Conservation (phyloP, 2,329 filamentous ascomycete species). For the Knufia fluminis region DNA sequence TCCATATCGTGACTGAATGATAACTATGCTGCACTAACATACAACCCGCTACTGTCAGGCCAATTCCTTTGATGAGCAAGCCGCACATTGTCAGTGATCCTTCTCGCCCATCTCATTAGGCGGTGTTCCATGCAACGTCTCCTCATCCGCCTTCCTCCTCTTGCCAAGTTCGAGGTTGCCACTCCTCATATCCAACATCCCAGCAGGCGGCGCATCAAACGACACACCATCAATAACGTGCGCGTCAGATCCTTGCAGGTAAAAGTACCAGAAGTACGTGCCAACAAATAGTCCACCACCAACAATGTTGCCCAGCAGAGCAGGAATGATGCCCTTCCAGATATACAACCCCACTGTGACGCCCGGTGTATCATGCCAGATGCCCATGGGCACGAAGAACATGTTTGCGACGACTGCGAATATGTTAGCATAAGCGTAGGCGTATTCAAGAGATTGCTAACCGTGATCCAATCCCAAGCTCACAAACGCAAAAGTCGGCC, state of each 20-base stretch:
- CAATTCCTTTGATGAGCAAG: no score
- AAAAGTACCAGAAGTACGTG: slow-evolving; percentile 42
- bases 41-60: no score
- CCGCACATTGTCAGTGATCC: no score
- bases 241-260: slow-evolving; percentile 26
- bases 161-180: not conserved
- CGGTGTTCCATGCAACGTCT: not conserved
- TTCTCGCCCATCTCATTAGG: no score
- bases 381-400: slow-evolving; percentile 45
- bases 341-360: slow-evolving; percentile 43
- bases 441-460: not conserved
- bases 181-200: not conserved
- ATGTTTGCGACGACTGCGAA: slow-evolving; percentile 33
- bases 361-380: slow-evolving; percentile 36
- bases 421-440: not conserved
- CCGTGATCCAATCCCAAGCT: not conserved
- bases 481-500: slow-evolving; percentile 37
- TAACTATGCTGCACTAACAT: no score
- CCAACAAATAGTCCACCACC: slow-evolving; percentile 47
- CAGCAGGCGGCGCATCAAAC: not conserved
- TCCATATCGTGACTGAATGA: no score
- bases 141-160: not conserved
- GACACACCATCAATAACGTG: slow-evolving; percentile 3
- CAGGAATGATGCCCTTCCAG: slow-evolving; percentile 50
- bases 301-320: slow-evolving; percentile 45